Evolutionary conservation across 441 rosid species (phyloP).

Genomic region (Gossypium davidsonii): DNA sequence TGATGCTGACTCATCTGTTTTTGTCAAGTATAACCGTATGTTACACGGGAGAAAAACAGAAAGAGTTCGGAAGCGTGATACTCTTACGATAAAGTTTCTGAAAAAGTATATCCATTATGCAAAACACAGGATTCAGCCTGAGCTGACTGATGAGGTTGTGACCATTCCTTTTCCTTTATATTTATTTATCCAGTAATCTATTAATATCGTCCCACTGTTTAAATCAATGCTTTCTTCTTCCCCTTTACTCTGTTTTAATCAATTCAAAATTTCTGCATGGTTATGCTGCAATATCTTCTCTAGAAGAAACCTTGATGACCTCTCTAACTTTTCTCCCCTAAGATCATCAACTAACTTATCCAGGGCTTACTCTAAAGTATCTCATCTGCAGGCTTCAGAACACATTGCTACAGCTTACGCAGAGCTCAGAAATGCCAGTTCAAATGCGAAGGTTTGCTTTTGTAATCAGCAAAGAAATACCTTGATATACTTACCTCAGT

Average conservation of each 20-base stretch:
- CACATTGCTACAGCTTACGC: conserved; percentile 88
- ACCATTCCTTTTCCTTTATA: neutral
- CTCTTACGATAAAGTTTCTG: conserved; percentile 77
- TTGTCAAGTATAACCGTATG: conserved; percentile 84
- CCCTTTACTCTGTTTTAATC: neutral
- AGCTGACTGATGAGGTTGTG: conserved; percentile 83
- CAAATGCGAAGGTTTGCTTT: conserved; percentile 66
- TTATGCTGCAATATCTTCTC: neutral
- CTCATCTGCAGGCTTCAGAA: conserved; percentile 68
- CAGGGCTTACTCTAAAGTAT: neutral
- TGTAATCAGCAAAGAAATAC: neutral
- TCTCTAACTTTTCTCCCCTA: neutral
- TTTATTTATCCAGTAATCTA: neutral
- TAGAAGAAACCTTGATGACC: neutral
- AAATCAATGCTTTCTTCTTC: neutral
- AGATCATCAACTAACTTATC: neutral
- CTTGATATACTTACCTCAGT: neutral
- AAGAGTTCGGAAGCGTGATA: conserved; percentile 66
- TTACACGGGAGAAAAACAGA: conserved; percentile 74
- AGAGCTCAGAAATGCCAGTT: conserved; percentile 76
- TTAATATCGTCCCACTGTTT: neutral
- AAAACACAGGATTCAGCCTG: conserved; percentile 89
- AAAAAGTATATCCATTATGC: conserved; percentile 97
- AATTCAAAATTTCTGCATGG: neutral
- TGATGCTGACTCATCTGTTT: conserved; percentile 67